Evolutionary conservation across 139 green algal genomes (phyloP).

Genomic region (Closterium sp.): DNA sequence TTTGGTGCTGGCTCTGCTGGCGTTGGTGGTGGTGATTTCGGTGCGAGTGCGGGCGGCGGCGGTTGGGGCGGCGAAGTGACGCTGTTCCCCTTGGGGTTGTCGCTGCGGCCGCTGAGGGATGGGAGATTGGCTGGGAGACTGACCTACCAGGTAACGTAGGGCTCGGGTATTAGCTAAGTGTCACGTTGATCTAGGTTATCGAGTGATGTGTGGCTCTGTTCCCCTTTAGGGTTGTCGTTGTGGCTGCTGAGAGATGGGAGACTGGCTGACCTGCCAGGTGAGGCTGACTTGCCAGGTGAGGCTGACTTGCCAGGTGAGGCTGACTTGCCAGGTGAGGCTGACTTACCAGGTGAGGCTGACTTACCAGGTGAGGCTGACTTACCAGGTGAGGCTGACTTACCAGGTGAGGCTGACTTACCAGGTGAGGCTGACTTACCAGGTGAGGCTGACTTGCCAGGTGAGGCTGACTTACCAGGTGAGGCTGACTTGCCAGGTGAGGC

Average conservation of each 20-base stretch:
- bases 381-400: too few relatives aligned
- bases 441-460: too few relatives aligned
- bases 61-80: slow-evolving; percentile 7
- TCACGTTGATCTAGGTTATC: neutral
- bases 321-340: too few relatives aligned
- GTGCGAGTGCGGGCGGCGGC: neutral
- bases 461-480: too few relatives aligned
- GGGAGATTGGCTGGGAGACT: slow-evolving; percentile 7
- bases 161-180: neutral
- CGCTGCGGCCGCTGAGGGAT: neutral
- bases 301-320: too few relatives aligned
- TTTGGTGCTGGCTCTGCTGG: neutral
- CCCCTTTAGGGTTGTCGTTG: slow-evolving; percentile 1
- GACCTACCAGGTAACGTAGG: slow-evolving; percentile 17
- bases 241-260: slow-evolving; percentile 7
- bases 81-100: slow-evolving; percentile 5
- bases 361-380: too few relatives aligned
- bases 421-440: too few relatives aligned
- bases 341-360: too few relatives aligned
- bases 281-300: too few relatives aligned
- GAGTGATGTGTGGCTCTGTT: neutral
- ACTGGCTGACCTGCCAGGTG: slow-evolving; percentile 22
- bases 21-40: neutral
- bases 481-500: too few relatives aligned
- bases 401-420: too few relatives aligned